Evolutionary conservation across 2,329 filamentous ascomycete species (phyloP).

Genomic region (Ascochyta rabiei): DNA sequence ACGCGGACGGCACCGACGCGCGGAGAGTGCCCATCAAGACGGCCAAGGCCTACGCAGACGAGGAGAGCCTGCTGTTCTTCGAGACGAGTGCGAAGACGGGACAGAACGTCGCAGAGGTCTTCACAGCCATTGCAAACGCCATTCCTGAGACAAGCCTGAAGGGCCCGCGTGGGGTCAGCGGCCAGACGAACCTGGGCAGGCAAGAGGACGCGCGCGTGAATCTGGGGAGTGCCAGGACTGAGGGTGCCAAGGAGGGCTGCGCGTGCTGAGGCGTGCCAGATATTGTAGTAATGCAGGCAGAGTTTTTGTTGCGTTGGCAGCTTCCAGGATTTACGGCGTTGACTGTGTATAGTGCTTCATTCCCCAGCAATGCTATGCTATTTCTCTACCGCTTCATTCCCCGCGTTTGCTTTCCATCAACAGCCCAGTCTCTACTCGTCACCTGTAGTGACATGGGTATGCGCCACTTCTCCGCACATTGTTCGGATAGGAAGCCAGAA

Average conservation of each 20-base stretch:
- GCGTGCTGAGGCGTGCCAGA: constrained; percentile 67
- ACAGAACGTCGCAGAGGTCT: constrained; percentile 91
- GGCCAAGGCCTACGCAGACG: constrained; percentile 90
- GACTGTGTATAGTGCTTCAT: constrained; percentile 8
- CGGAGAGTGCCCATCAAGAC: constrained; percentile 90
- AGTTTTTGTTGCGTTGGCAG: constrained; percentile 3
- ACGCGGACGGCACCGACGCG: constrained; percentile 72
- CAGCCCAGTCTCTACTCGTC: background rate
- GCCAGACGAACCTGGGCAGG: constrained; percentile 62
- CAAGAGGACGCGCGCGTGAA: constrained; percentile 78
- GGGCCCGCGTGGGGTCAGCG: constrained; percentile 72
- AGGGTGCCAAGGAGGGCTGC: constrained; percentile 86
- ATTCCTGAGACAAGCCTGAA: constrained; percentile 97
- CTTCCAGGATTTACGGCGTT: background rate
- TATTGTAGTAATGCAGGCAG: constrained; percentile 14
- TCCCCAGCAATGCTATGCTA: background rate
- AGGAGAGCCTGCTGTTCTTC: constrained; percentile 93
- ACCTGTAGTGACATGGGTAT: constrained; percentile 1
- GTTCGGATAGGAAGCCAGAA: constrained; percentile 1
- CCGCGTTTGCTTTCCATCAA: background rate
- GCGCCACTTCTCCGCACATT: constrained; percentile 10
- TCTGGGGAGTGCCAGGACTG: constrained; percentile 72
- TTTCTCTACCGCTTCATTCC: background rate
- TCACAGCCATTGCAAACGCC: constrained; percentile 96
- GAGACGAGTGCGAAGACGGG: constrained; percentile 98